Percentiles rank a stretch among this genome's conserved stretches.
Conservation (phyloP, 306 rosid species). For the Lagenaria siceraria region DNA sequence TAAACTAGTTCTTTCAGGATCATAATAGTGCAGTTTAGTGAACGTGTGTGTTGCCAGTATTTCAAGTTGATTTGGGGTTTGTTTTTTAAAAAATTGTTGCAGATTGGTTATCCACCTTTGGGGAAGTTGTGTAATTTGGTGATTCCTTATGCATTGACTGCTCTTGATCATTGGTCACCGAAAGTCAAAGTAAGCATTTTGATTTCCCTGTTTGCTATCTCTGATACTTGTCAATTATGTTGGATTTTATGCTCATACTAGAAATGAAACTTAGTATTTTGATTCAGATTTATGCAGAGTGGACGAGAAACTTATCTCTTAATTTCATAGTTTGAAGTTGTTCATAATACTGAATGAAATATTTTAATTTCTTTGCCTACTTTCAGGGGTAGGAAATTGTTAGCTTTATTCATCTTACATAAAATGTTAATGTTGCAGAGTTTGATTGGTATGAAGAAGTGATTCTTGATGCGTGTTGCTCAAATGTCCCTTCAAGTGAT, state of each 20-base stretch:
- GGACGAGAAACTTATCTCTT: not conserved
- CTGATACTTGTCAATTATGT: not conserved
- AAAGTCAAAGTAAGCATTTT: constrained; percentile 60
- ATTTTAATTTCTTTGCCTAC: not conserved
- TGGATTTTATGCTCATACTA: not conserved
- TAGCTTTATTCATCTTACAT: constrained; percentile 44
- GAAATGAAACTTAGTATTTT: not conserved
- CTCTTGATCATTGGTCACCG: constrained; percentile 89
- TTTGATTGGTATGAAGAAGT: constrained; percentile 60
- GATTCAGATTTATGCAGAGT: not conserved
- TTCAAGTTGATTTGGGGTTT: not conserved
- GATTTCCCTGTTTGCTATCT: not conserved
- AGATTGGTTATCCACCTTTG: constrained; percentile 72
- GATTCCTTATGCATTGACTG: constrained; percentile 77
- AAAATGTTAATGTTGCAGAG: constrained; percentile 48
- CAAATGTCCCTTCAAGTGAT: constrained; percentile 63
- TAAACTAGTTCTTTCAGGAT: no score
- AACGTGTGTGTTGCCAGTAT: not conserved
- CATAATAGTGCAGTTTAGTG: not conserved
- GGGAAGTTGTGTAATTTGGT: constrained; percentile 56
- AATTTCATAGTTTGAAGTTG: not conserved
- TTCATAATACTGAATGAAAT: not conserved
- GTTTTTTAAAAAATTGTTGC: constrained; percentile 8
- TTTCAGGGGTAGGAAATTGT: constrained; percentile 81
- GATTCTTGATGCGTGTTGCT: constrained; percentile 94